Conservation (phyloP, 2,329 filamentous ascomycete genomes). For the Epichloe aotearoae region DNA sequence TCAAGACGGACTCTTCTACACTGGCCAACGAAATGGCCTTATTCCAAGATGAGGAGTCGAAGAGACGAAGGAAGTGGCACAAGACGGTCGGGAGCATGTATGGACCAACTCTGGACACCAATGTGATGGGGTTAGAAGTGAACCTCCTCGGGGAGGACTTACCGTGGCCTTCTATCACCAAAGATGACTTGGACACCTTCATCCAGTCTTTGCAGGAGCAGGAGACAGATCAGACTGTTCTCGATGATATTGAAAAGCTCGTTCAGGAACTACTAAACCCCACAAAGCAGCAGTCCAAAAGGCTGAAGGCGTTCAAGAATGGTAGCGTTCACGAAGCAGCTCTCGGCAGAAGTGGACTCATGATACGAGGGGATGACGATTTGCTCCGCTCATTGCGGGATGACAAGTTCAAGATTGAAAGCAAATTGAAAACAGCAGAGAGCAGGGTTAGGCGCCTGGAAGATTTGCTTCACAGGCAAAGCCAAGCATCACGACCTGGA, state of each 20-base stretch:
- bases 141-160: slow-evolving; percentile 69
- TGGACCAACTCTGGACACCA: slow-evolving; percentile 53
- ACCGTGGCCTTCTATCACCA: slow-evolving; percentile 64
- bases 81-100: slow-evolving; percentile 70
- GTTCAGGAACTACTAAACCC: slow-evolving; percentile 69
- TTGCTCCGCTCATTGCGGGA: slow-evolving; percentile 63
- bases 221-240: slow-evolving; percentile 49
- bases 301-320: slow-evolving; percentile 89
- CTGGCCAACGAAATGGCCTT: slow-evolving; percentile 86
- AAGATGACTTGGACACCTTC: slow-evolving; percentile 66
- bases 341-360: slow-evolving; percentile 71
- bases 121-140: slow-evolving; percentile 67
- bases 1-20: slow-evolving; percentile 73
- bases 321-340: slow-evolving; percentile 88
- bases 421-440: slow-evolving; percentile 66
- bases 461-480: slow-evolving; percentile 80
- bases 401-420: slow-evolving; percentile 64
- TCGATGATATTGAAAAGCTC: slow-evolving; percentile 61
- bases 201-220: slow-evolving; percentile 51
- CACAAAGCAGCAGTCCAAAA: slow-evolving; percentile 73
- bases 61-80: slow-evolving; percentile 79
- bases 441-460: slow-evolving; percentile 85
- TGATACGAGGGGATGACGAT: slow-evolving; percentile 81
- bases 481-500: slow-evolving; percentile 41
- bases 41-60: slow-evolving; percentile 85